These are phyloP conservation scores for Penicillium ochrochloron DNA, from an alignment of 495 filamentous ascomycete species.

Conservation along the genomic window DNA sequence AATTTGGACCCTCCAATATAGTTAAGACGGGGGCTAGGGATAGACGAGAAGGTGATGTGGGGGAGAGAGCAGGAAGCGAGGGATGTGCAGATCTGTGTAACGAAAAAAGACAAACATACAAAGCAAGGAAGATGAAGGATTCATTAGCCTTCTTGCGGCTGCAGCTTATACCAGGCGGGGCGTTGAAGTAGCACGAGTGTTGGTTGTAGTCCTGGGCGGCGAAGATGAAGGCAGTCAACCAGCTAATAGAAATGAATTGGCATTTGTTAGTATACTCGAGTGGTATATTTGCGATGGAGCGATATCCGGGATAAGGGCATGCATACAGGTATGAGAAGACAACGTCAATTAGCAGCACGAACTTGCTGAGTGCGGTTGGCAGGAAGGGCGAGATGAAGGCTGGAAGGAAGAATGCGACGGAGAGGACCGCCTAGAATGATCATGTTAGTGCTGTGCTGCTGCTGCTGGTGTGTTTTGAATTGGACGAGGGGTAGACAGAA, in stretches of 20 bases:
- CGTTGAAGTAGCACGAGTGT: slow-evolving; percentile 37
- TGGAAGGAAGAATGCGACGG: slow-evolving; percentile 61
- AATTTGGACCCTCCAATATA: background rate
- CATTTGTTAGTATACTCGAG: slow-evolving; percentile 23
- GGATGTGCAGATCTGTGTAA: background rate
- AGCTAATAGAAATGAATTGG: slow-evolving; percentile 37
- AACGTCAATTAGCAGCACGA: slow-evolving; percentile 58
- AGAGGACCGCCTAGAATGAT: slow-evolving; percentile 52
- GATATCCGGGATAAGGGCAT: background rate
- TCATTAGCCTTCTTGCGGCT: slow-evolving; percentile 53
- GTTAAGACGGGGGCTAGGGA: background rate
- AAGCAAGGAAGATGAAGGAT: slow-evolving; percentile 65
- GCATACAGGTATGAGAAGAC: slow-evolving; percentile 65
- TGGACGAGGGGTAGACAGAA: slow-evolving; percentile 5
- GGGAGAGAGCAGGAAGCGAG: background rate
- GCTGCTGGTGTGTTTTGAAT: too few relatives aligned
- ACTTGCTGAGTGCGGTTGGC: slow-evolving; percentile 46
- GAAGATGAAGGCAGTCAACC: slow-evolving; percentile 66
- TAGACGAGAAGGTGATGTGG: background rate
- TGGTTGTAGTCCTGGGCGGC: slow-evolving; percentile 58
- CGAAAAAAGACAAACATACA: slow-evolving; percentile 49
- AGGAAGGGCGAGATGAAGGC: slow-evolving; percentile 59
- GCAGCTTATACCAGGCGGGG: slow-evolving; percentile 39
- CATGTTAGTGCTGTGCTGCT: background rate
- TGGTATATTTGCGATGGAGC: background rate